Conservation (phyloP, 331 rosid genomes). For the Erythrophleum ivorense region DNA sequence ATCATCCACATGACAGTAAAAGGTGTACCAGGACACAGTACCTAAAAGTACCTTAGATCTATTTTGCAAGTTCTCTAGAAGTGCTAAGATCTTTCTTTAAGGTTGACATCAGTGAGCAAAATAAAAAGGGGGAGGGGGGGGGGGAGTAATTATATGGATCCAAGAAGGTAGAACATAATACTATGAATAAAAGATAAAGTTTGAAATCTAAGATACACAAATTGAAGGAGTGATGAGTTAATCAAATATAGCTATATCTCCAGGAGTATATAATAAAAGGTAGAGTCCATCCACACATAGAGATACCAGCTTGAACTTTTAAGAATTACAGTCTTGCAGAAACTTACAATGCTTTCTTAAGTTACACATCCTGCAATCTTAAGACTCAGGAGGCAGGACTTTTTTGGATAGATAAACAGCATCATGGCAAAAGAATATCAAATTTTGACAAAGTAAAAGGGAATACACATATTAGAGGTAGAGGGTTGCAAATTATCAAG, state of each 20-base stretch:
- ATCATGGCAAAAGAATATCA: slow-evolving; percentile 16
- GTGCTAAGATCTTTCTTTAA: not conserved
- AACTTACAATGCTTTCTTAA: slow-evolving; percentile 20
- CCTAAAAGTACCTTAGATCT: too few species aligned
- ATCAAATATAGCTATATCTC: slow-evolving; percentile 21
- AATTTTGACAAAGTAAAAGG: not conserved
- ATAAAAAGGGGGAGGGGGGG: not conserved
- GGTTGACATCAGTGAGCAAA: not conserved
- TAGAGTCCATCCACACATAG: slow-evolving; percentile 18
- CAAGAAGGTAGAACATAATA: too few species aligned
- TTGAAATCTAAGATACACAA: not conserved
- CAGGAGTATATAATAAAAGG: slow-evolving; percentile 13
- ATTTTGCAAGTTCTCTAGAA: not conserved
- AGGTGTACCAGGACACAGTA: too few species aligned
- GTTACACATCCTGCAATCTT: slow-evolving; percentile 12
- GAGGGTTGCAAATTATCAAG: slow-evolving; percentile 11
- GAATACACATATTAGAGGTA: not conserved
- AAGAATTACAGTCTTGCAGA: not conserved
- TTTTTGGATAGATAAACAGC: slow-evolving; percentile 10
- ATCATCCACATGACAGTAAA: too few species aligned
- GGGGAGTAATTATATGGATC: too few species aligned
- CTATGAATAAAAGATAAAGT: not conserved
- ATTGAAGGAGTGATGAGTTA: not conserved
- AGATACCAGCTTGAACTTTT: slow-evolving; percentile 18
- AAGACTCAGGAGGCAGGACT: slow-evolving; percentile 14